Percentiles rank a stretch among this genome's conserved stretches.
These are phyloP conservation scores for Leptographium procerum DNA, from an alignment of 2,329 filamentous ascomycete genomes.

Conservation along the genomic window DNA sequence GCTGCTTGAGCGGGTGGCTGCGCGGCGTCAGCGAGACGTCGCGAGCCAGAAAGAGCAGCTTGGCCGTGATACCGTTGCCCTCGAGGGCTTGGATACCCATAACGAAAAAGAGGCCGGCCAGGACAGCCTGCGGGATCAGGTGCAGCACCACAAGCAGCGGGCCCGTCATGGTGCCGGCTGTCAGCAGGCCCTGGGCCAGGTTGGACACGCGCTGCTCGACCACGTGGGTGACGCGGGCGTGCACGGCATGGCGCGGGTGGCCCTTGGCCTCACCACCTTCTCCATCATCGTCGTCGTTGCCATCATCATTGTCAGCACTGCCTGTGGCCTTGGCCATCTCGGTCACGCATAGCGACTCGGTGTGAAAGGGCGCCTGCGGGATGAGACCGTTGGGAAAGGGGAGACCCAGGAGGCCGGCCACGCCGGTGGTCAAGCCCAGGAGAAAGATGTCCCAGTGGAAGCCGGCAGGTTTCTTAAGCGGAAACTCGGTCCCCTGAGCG, in stretches of 20 bases:
- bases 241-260: conserved; percentile 24
- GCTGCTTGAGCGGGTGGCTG: conserved; percentile 44
- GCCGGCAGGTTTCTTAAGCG: conserved; percentile 66
- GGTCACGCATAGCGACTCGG: conserved; percentile 65
- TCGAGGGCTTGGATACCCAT: conserved; percentile 73
- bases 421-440: conserved; percentile 63
- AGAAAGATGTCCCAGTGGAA: conserved; percentile 83
- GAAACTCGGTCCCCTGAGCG: conserved; percentile 73
- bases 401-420: conserved; percentile 64
- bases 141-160: conserved; percentile 64
- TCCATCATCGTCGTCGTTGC: conserved; percentile 15
- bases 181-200: conserved; percentile 64
- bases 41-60: conserved; percentile 57
- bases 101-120: conserved; percentile 73
- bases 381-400: conserved; percentile 78
- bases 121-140: conserved; percentile 66
- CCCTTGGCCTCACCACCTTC: conserved; percentile 36
- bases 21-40: conserved; percentile 52
- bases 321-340: conserved; percentile 33
- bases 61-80: conserved; percentile 65
- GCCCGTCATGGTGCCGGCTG: conserved; percentile 66
- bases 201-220: conserved; percentile 74
- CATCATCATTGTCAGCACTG: neutral
- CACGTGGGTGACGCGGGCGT: conserved; percentile 45
- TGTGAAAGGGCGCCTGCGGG: conserved; percentile 75